These are phyloP conservation scores for Hypoxylon sp. DNA, from an alignment of 2,329 filamentous ascomycete genomes.

Conservation along the genomic window DNA sequence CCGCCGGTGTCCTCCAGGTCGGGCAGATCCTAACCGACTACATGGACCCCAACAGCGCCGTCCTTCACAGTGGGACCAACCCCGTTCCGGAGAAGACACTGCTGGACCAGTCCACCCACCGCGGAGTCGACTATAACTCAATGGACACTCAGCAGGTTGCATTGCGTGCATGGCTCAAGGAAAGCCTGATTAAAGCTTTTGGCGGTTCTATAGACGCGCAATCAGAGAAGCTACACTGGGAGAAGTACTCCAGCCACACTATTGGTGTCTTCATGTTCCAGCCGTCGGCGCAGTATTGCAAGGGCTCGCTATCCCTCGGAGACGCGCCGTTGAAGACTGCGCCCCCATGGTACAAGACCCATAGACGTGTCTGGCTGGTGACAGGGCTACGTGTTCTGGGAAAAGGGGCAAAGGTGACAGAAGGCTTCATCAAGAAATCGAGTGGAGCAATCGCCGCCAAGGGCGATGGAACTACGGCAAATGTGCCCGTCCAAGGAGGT, in stretches of 20 bases:
- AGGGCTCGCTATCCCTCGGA: not conserved
- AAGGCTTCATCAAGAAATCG: not conserved
- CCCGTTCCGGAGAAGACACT: not conserved
- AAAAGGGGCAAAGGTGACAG: not conserved
- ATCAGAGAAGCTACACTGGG: not conserved
- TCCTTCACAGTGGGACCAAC: not conserved
- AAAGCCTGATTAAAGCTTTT: not conserved
- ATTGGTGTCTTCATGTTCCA: not conserved
- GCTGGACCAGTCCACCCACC: slow-evolving; percentile 1
- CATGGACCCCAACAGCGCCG: not conserved
- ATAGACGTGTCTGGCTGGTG: not conserved
- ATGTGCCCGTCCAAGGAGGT: not conserved
- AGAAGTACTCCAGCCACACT: not conserved
- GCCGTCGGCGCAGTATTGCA: not conserved
- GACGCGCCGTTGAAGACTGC: not conserved
- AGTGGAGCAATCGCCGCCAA: not conserved
- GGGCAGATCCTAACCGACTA: slow-evolving; percentile 4
- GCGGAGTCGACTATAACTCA: not conserved
- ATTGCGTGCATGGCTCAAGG: not conserved
- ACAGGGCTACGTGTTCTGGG: not conserved
- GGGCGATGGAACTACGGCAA: not conserved
- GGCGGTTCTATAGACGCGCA: not conserved
- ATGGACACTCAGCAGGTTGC: not conserved
- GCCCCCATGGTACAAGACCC: not conserved
- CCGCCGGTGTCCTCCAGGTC: not conserved